Base-by-base conservation (phyloP, 306 rosid species). In the Lathyrus oleraceus region DNA sequence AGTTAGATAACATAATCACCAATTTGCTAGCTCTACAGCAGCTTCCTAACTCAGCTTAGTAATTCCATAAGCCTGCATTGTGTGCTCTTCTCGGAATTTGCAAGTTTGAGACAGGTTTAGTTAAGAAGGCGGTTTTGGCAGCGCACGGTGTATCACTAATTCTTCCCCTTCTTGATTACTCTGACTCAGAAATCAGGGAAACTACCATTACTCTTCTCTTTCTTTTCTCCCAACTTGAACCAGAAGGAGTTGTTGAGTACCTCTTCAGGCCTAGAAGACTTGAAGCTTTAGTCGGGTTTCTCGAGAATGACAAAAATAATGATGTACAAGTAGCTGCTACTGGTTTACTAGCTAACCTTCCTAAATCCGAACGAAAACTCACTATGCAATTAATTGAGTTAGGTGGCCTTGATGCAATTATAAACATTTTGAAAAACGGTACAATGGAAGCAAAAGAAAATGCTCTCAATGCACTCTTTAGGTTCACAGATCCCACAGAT, bases 391-490 rank as follows among this genome's bases (percentile, higher is more conserved):
- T 90, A 61, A 82, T 84, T 16, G 88, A 82, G 58, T 65, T 86
- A 57, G 76, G 81, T 19, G 96, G 90, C 23, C 87, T 84, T 66
- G 80, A 84, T 51, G 91, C 95, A 57, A 77, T 90, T 71, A 56
- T 90, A 65, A 78, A 81, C 71, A 88, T 90, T 57, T 59, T 90
- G 61, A 74, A 67, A 70, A 79, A 79, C 1, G 95, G 90, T n/a
- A 88, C 81, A 13, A 76, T 77, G 85, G 85, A 85, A 76, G 88
- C 92, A 14, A 88, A 88, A 74, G 95, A 90, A 74, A 88, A 87
- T 76, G 96, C 95, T 48, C 87, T 86, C 15, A 80, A 90, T 80
- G 95, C 96, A 71, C 89, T 88, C 74, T 90, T 90, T 72, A 86
- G 96, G 79, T 86, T 90, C 76, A 83, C 96, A 32, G 96, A 88